These are phyloP conservation scores for Pseudocercospora fijiensis DNA, from an alignment of 2,329 filamentous ascomycete species.

Conservation along the genomic window DNA sequence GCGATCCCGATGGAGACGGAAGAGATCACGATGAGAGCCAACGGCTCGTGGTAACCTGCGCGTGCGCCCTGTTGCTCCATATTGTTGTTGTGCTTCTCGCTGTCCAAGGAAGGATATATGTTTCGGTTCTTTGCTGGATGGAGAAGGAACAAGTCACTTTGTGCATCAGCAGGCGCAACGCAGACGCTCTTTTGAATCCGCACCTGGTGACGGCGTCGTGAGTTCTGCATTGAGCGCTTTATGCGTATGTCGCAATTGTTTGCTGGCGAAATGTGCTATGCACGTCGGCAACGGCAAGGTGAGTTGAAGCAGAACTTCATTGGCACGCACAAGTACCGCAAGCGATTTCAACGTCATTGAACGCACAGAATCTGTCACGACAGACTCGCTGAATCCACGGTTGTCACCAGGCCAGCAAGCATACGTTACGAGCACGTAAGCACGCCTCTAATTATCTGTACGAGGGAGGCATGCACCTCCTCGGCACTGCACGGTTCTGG, in stretches of 20 bases:
- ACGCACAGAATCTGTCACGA: background rate
- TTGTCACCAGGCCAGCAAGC: background rate
- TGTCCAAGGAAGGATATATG: background rate
- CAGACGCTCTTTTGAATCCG: background rate
- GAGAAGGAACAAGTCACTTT: background rate
- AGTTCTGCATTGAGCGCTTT: background rate
- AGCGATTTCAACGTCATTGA: slow-evolving; percentile 19
- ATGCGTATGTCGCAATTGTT: background rate
- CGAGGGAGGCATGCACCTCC: background rate
- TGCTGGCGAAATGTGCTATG: background rate
- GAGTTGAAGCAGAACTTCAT: background rate
- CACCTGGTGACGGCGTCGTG: background rate
- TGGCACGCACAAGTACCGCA: slow-evolving; percentile 38
- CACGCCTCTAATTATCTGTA: background rate
- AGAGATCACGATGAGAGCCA: slow-evolving; percentile 5
- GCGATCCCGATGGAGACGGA: slow-evolving; percentile 17
- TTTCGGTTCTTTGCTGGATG: background rate
- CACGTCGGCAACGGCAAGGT: background rate
- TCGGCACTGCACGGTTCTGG: background rate
- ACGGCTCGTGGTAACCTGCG: background rate
- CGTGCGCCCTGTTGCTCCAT: slow-evolving; percentile 2
- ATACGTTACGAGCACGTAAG: background rate
- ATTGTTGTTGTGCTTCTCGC: background rate
- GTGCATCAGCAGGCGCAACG: background rate
- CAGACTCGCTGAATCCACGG: background rate